Conservation (phyloP, 768 basidiomycete species). For the Filobasidium floriforme region DNA sequence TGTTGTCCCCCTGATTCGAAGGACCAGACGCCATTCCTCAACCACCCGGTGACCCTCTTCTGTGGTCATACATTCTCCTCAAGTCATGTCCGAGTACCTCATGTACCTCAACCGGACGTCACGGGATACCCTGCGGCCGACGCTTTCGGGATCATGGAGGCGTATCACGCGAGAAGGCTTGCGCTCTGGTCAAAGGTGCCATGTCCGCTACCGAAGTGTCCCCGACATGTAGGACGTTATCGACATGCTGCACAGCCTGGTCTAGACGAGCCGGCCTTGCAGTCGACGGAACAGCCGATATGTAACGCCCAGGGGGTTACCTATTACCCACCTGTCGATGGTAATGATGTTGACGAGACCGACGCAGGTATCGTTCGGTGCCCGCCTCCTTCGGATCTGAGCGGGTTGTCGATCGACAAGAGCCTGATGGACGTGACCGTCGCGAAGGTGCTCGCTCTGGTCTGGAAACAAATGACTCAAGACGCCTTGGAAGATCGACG, state of each 20-base stretch:
- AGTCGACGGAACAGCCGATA: background rate
- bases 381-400: constrained; percentile 6
- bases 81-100: constrained; percentile 47
- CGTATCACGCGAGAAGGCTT: constrained; percentile 25
- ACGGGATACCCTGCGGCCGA: constrained; percentile 42
- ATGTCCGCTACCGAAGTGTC: constrained; percentile 41
- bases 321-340: background rate
- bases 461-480: constrained; percentile 29
- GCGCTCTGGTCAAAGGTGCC: constrained; percentile 35
- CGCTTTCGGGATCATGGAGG: constrained; percentile 24
- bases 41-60: constrained; percentile 55
- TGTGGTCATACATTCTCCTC: constrained; percentile 81
- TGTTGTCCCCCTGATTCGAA: constrained; percentile 32
- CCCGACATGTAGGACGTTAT: constrained; percentile 23
- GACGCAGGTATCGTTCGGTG: background rate
- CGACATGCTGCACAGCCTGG: no score
- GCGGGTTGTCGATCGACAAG: background rate
- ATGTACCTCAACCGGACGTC: constrained; percentile 42
- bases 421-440: constrained; percentile 30
- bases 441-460: constrained; percentile 35
- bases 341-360: background rate
- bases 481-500: constrained; percentile 1
- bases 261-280: background rate
- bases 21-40: constrained; percentile 41
- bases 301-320: background rate